Evolutionary conservation across 2,329 filamentous ascomycete species (phyloP).

Genomic region (Fusarium nematophilum): DNA sequence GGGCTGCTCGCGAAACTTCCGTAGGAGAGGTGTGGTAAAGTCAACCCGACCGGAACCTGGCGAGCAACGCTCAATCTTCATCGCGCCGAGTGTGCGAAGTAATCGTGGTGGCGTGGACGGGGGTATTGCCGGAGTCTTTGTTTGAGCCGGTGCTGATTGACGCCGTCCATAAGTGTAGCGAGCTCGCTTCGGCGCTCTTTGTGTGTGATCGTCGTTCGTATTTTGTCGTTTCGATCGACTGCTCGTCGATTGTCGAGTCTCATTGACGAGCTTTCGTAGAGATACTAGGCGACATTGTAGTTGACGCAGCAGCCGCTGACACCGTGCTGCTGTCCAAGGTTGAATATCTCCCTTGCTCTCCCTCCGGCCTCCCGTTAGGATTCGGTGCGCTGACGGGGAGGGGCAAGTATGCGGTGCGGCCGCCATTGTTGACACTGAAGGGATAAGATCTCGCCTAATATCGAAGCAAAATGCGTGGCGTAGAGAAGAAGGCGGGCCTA

Average conservation of each 20-base stretch:
- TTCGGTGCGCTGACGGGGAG: slow-evolving; percentile 31
- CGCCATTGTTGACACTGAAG: slow-evolving; percentile 12
- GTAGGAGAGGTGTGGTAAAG: slow-evolving; percentile 46
- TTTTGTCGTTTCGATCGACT: slow-evolving; percentile 37
- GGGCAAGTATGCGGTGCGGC: slow-evolving; percentile 4
- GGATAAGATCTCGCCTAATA: not conserved
- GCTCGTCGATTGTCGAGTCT: slow-evolving; percentile 26
- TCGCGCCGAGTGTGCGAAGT: slow-evolving; percentile 44
- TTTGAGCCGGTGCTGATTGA: slow-evolving; percentile 8
- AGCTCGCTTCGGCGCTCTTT: slow-evolving; percentile 40
- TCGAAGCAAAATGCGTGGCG: not conserved
- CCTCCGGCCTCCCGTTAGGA: slow-evolving; percentile 4
- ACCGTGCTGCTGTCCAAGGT: slow-evolving; percentile 61
- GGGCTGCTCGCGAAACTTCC: slow-evolving; percentile 41
- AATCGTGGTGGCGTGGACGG: slow-evolving; percentile 42
- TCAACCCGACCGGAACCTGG: slow-evolving; percentile 41
- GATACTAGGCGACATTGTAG: slow-evolving; percentile 56
- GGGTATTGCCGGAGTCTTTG: slow-evolving; percentile 2
- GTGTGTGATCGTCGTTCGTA: slow-evolving; percentile 4
- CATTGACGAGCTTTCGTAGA: slow-evolving; percentile 50
- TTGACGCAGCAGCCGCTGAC: slow-evolving; percentile 59
- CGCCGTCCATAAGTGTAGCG: slow-evolving; percentile 47
- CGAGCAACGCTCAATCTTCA: slow-evolving; percentile 44
- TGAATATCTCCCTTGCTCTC: slow-evolving; percentile 36
- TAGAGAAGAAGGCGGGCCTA: not conserved